phyloP scores from a whole-genome alignment of 306 rosid species.

The Acacia acuminata region DNA sequence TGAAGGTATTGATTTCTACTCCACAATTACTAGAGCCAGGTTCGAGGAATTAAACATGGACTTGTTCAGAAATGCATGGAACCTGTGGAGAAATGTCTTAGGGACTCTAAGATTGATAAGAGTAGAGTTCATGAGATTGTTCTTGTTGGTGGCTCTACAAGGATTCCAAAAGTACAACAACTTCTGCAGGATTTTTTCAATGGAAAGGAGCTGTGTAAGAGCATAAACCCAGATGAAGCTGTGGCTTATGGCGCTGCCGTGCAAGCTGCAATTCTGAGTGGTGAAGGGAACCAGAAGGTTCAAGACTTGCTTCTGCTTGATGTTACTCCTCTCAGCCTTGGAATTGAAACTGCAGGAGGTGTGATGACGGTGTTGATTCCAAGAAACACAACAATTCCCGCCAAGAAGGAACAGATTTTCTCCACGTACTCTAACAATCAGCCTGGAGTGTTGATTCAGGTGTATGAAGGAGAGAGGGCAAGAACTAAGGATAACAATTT shows the following conservation, averaged over 20 bases:
- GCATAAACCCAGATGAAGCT: background rate
- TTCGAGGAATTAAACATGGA: background rate
- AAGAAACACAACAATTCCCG: background rate
- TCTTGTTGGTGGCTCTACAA: background rate
- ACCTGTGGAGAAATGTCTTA: background rate
- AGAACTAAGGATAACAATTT: background rate
- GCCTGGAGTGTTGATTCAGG: background rate
- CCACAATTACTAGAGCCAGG: background rate
- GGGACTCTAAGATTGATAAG: background rate
- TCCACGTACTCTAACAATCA: background rate
- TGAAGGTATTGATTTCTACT: background rate
- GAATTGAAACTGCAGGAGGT: background rate
- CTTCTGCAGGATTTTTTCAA: background rate
- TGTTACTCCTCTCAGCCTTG: background rate
- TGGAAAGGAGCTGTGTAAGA: background rate
- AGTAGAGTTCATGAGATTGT: background rate
- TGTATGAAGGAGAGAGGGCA: background rate
- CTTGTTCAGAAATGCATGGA: background rate
- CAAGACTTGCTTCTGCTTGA: background rate
- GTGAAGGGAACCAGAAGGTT: background rate
- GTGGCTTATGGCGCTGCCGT: background rate
- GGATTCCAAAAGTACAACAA: background rate
- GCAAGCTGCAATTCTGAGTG: background rate
- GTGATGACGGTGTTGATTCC: background rate
- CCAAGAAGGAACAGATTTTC: background rate